These are phyloP conservation scores for Saccharum spontaneum DNA, from an alignment of 176 grass and related monocot genomes.

Conservation along the genomic window DNA sequence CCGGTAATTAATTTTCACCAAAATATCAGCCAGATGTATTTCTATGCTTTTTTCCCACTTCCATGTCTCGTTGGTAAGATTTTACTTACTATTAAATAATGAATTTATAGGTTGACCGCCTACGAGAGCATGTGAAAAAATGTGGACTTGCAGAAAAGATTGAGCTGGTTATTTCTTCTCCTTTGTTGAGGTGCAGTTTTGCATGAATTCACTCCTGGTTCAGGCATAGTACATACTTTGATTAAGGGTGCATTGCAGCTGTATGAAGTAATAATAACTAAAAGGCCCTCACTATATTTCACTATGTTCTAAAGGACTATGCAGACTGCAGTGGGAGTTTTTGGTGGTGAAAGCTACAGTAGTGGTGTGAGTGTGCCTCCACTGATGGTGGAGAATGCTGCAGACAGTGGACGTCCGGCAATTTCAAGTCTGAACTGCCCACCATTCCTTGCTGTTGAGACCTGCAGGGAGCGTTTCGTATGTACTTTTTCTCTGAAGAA, in stretches of 20 bases:
- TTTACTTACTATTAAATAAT: not conserved
- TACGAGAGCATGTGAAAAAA: constrained; percentile 62
- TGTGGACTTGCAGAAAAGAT: constrained; percentile 56
- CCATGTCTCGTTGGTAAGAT: too few species aligned
- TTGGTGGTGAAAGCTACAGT: constrained; percentile 69
- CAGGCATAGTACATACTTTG: not conserved
- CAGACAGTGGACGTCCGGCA: constrained; percentile 40
- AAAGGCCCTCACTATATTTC: constrained; percentile 14
- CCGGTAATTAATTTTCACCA: too few species aligned
- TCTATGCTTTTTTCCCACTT: too few species aligned
- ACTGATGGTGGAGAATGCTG: constrained; percentile 78
- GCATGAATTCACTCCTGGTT: too few species aligned
- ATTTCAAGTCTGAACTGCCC: constrained; percentile 77
- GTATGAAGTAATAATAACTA: not conserved
- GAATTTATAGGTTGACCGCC: constrained; percentile 38
- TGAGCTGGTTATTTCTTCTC: constrained; percentile 81
- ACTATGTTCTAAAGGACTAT: constrained; percentile 60
- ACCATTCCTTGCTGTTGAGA: constrained; percentile 73
- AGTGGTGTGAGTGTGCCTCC: constrained; percentile 37
- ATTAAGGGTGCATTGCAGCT: not conserved
- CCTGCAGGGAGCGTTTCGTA: constrained; percentile 86
- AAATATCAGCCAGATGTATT: too few species aligned
- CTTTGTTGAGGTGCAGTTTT: constrained; percentile 60
- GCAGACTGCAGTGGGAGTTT: constrained; percentile 95
- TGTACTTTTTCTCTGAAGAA: not conserved